Conservation (phyloP, 176 grass and related monocot species). For the Panicum miliaceum region DNA sequence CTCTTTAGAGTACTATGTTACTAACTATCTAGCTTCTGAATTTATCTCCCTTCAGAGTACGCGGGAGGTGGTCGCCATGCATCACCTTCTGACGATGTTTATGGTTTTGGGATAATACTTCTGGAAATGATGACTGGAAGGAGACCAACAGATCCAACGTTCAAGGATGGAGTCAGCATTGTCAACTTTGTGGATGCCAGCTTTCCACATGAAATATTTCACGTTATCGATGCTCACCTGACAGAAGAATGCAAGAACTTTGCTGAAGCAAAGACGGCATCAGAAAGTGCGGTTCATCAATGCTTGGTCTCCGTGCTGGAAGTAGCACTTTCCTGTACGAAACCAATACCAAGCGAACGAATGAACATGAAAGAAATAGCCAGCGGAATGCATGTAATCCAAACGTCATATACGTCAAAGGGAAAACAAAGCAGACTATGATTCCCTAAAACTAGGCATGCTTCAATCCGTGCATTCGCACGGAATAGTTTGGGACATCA, state of each 20-base stretch:
- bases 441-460: too few species aligned
- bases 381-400: not conserved
- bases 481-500: too few species aligned
- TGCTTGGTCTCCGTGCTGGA: not conserved
- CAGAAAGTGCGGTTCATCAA: not conserved
- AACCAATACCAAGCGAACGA: not conserved
- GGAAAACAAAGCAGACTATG: too few species aligned
- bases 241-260: not conserved
- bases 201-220: not conserved
- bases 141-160: slow-evolving; percentile 2
- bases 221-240: not conserved
- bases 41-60: not conserved
- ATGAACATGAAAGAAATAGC: not conserved
- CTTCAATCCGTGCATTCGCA: too few species aligned
- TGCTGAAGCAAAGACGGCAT: not conserved
- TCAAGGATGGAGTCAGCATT: not conserved
- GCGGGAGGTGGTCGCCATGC: not conserved
- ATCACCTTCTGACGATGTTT: not conserved
- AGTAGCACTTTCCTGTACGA: not conserved
- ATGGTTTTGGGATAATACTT: not conserved
- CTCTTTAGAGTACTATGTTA: too few species aligned
- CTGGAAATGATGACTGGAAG: not conserved
- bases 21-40: too few species aligned
- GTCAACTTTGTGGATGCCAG: not conserved
- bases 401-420: too few species aligned